A percentile compares a stretch with the other conserved stretches of the same genome.
These are phyloP conservation scores for Pichia paraexigua DNA, from an alignment of 805 yeast species.

Conservation along the genomic window DNA sequence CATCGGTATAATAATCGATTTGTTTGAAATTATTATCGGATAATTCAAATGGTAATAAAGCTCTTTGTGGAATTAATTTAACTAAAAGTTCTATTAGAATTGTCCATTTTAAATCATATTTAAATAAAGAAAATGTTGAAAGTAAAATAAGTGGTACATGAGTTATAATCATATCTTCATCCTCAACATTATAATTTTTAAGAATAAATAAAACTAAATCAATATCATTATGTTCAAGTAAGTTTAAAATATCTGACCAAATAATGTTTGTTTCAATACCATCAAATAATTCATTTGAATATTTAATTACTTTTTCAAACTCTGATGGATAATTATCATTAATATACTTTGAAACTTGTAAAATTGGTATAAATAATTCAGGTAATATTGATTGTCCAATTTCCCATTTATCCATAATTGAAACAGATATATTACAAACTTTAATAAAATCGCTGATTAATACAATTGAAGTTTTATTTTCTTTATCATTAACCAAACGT, in stretches of 20 bases:
- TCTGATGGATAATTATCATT: constrained; percentile 17
- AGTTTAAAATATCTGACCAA: constrained; percentile 54
- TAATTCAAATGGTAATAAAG: constrained; percentile 47
- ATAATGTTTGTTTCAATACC: constrained; percentile 75
- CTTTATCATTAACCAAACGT: constrained; percentile 33
- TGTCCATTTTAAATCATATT: constrained; percentile 29
- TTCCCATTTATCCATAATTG: constrained; percentile 93
- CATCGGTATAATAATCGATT: constrained; percentile 7
- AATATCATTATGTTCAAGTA: constrained; percentile 34
- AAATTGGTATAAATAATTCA: constrained; percentile 54
- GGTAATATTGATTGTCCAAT: constrained; percentile 74
- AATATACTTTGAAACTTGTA: constrained; percentile 36
- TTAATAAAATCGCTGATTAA: constrained; percentile 32
- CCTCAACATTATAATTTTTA: constrained; percentile 62
- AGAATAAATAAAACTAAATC: constrained; percentile 53
- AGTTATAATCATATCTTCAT: constrained; percentile 73
- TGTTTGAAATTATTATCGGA: constrained; percentile 21
- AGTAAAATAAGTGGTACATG: constrained; percentile 71
- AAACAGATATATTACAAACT: constrained; percentile 57
- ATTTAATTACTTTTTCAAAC: constrained; percentile 41
- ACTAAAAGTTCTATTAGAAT: constrained; percentile 36
- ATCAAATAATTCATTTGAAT: constrained; percentile 71
- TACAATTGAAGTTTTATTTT: constrained; percentile 13
- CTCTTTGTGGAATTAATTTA: constrained; percentile 54
- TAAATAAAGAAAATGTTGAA: constrained; percentile 28